Conservation (phyloP, 306 rosid species). For the Hippophae rhamnoides region DNA sequence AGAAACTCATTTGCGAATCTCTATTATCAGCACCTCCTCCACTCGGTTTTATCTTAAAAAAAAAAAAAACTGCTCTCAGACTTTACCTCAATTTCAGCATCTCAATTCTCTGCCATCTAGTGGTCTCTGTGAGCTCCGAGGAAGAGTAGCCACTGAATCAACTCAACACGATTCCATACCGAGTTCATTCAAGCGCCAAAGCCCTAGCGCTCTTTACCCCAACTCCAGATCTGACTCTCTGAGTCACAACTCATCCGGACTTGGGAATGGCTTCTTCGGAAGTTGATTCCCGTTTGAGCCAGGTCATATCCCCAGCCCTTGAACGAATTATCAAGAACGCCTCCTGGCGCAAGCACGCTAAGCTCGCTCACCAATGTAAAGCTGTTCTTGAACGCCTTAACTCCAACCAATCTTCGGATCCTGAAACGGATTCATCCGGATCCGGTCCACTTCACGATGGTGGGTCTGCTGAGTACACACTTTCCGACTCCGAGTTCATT, state of each 20-base stretch:
- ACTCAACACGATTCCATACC: conserved; percentile 25
- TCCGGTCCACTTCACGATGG: conserved; percentile 93
- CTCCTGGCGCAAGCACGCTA: conserved; percentile 95
- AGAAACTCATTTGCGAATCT: no score
- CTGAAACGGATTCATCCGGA: conserved; percentile 38
- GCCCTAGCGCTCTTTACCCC: not conserved
- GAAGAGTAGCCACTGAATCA: conserved; percentile 27
- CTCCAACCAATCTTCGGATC: conserved; percentile 29
- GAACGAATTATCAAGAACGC: conserved; percentile 83
- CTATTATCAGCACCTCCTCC: no score
- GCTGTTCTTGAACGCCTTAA: conserved; percentile 64
- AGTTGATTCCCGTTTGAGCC: conserved; percentile 97
- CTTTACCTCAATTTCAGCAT: conserved; percentile 30
- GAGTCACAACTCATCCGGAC: conserved; percentile 29
- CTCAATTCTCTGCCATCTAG: conserved; percentile 7
- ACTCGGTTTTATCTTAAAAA: no score
- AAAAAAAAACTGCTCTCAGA: no score
- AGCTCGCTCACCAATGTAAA: conserved; percentile 87
- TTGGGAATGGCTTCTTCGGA: conserved; percentile 99
- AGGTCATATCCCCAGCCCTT: conserved; percentile 75
- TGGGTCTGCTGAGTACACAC: conserved; percentile 12
- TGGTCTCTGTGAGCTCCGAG: conserved; percentile 3
- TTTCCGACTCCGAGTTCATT: conserved; percentile 68
- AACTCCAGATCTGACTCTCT: conserved; percentile 30
- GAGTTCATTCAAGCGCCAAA: conserved; percentile 1